Percentiles rank a stretch among this genome's conserved stretches.
phyloP scores from a whole-genome alignment of 768 basidiomycete species.

The Rhizopogon vesiculosus region DNA sequence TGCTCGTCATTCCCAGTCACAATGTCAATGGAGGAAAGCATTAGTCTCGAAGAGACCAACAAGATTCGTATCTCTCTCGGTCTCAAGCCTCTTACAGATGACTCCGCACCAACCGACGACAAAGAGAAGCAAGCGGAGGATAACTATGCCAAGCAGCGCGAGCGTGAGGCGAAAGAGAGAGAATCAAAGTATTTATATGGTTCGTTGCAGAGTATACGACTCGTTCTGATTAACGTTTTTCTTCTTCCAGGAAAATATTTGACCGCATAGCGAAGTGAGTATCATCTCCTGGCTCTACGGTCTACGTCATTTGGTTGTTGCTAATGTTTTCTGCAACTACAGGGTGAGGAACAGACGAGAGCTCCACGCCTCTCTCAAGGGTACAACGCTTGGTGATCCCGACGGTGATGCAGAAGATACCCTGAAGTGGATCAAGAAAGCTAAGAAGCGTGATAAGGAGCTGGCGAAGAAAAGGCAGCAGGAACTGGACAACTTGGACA shows the following conservation, averaged over 20 bases:
- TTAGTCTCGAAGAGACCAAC: slow-evolving; percentile 93
- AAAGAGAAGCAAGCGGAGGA: slow-evolving; percentile 82
- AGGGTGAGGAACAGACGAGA: slow-evolving; percentile 94
- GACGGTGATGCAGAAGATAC: slow-evolving; percentile 76
- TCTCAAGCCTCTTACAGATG: slow-evolving; percentile 88
- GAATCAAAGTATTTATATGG: slow-evolving; percentile 64
- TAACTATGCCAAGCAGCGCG: slow-evolving; percentile 75
- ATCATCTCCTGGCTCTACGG: slow-evolving; percentile 9
- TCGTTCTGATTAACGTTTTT: slow-evolving; percentile 16
- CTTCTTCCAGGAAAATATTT: slow-evolving; percentile 52
- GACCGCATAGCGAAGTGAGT: slow-evolving; percentile 89
- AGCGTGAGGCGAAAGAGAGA: slow-evolving; percentile 63
- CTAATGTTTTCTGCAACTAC: slow-evolving; percentile 42
- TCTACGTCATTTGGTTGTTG: slow-evolving; percentile 6
- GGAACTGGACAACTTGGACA: slow-evolving; percentile 84
- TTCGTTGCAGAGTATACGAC: slow-evolving; percentile 11
- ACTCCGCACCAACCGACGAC: slow-evolving; percentile 61
- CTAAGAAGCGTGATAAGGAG: slow-evolving; percentile 88
- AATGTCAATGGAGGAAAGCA: slow-evolving; percentile 80
- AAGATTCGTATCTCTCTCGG: slow-evolving; percentile 93
- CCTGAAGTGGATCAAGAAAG: slow-evolving; percentile 86
- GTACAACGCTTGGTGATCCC: slow-evolving; percentile 86
- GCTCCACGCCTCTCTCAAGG: slow-evolving; percentile 88
- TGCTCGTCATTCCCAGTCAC: slow-evolving; percentile 8
- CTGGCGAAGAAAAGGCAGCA: slow-evolving; percentile 77